These are phyloP conservation scores for Tolypocladium ovalisporum DNA, from an alignment of 2,329 filamentous ascomycete species.

Conservation along the genomic window DNA sequence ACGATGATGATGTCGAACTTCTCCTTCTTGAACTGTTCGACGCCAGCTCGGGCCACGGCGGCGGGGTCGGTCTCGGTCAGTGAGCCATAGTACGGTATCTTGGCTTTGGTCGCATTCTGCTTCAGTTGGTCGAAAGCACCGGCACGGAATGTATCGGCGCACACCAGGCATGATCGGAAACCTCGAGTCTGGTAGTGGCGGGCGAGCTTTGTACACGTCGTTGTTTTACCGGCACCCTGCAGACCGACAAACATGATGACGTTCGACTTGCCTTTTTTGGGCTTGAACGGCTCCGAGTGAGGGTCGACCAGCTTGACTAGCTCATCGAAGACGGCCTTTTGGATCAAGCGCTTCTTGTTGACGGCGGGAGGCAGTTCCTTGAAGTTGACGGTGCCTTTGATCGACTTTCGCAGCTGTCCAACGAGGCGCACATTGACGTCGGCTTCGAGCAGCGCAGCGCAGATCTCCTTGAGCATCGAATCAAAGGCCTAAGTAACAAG, in stretches of 20 bases:
- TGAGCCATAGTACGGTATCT: constrained; percentile 97
- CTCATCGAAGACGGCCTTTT: constrained; percentile 96
- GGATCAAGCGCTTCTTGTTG: constrained; percentile 97
- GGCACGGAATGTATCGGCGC: constrained; percentile 95
- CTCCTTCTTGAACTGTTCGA: constrained; percentile 99
- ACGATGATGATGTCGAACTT: constrained; percentile 97
- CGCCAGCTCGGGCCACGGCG: constrained; percentile 85
- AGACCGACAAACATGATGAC: constrained; percentile 99
- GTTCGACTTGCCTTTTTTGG: constrained; percentile 90
- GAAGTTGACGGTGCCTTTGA: constrained; percentile 85
- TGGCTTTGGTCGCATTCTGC: constrained; percentile 97
- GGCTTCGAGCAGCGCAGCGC: constrained; percentile 86
- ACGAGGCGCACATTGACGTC: constrained; percentile 97
- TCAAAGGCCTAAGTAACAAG: constrained; percentile 66
- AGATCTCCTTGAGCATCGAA: constrained; percentile 97
- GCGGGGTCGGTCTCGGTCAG: constrained; percentile 94
- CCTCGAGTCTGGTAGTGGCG: constrained; percentile 89
- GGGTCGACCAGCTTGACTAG: constrained; percentile 92
- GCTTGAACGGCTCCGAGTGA: constrained; percentile 89
- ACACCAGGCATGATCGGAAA: constrained; percentile 88
- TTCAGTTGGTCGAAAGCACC: constrained; percentile 98
- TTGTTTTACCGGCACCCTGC: constrained; percentile 96
- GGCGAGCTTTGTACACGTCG: constrained; percentile 93
- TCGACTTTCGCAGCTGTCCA: constrained; percentile 81
- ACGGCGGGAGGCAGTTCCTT: constrained; percentile 81